phyloP scores from a whole-genome alignment of 331 rosid genomes.

The Malus hybrid region DNA sequence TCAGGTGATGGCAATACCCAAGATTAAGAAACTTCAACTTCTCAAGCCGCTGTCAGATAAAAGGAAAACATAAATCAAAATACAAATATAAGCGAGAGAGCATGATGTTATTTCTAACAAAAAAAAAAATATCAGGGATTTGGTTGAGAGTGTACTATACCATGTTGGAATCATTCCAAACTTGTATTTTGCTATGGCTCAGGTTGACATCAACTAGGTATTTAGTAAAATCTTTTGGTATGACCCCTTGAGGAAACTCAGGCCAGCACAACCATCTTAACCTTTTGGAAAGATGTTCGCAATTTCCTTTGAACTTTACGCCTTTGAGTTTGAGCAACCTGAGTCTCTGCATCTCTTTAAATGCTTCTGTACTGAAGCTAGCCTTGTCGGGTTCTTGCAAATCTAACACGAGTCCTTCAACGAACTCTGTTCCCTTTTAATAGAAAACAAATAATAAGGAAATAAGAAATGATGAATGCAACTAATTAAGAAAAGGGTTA shows the following conservation, averaged over 20 bases:
- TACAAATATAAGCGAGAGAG: background rate
- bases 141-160: background rate
- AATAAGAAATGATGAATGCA: background rate
- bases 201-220: constrained; percentile 13
- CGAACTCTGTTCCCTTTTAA: constrained; percentile 1
- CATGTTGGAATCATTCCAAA: constrained; percentile 1
- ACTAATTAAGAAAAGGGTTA: background rate
- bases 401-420: constrained; percentile 9
- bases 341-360: constrained; percentile 6
- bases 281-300: constrained; percentile 3
- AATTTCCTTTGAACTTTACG: background rate
- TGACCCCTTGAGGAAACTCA: constrained; percentile 3
- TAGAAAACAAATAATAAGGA: no score
- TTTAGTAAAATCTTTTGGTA: constrained; percentile 1
- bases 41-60: constrained; percentile 1
- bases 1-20: constrained; percentile 20
- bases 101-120: background rate
- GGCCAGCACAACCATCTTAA: constrained; percentile 19
- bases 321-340: background rate
- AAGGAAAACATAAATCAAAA: background rate
- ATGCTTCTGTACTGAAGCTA: background rate
- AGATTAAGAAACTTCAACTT: constrained; percentile 28
- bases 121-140: no score
- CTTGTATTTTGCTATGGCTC: constrained; percentile 4
- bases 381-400: background rate